Conservation (phyloP, 805 yeast species). For the Wickerhamomyces ciferrii region DNA sequence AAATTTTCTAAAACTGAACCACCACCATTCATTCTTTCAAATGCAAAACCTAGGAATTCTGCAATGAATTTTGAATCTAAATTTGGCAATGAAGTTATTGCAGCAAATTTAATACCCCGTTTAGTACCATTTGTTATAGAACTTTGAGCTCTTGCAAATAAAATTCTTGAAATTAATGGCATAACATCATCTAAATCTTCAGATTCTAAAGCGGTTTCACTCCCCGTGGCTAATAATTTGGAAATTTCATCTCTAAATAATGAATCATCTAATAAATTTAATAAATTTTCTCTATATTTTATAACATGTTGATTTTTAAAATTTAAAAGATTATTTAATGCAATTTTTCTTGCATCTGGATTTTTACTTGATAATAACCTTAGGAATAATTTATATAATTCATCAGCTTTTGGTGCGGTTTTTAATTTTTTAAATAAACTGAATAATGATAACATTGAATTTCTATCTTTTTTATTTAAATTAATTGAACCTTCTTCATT, state of each 20-base stretch:
- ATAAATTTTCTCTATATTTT: constrained; percentile 69
- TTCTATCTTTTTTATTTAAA: constrained; percentile 50
- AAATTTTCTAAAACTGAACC: constrained; percentile 16
- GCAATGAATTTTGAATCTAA: constrained; percentile 46
- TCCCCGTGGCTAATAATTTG: constrained; percentile 49
- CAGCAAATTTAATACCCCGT: constrained; percentile 66
- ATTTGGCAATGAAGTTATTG: constrained; percentile 56
- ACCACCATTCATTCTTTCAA: constrained; percentile 42
- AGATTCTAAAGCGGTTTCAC: constrained; percentile 49
- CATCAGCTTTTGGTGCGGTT: constrained; percentile 44
- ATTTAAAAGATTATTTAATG: constrained; percentile 64
- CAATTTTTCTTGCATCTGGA: constrained; percentile 61
- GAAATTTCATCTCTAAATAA: constrained; percentile 82
- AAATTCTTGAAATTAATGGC: constrained; percentile 70
- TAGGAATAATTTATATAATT: constrained; percentile 48
- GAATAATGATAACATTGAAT: constrained; percentile 55
- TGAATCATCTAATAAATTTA: constrained; percentile 74
- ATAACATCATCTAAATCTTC: constrained; percentile 56
- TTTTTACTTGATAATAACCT: constrained; percentile 56
- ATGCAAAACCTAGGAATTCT: constrained; percentile 59
- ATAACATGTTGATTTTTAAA: constrained; percentile 53
- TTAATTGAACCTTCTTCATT: constrained; percentile 11
- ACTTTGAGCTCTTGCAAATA: constrained; percentile 83
- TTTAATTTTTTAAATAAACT: constrained; percentile 60
- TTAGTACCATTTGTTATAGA: constrained; percentile 64